These are phyloP conservation scores for Aphanomyces invadans DNA, from an alignment of 352 stramenopile species.

Conservation along the genomic window DNA sequence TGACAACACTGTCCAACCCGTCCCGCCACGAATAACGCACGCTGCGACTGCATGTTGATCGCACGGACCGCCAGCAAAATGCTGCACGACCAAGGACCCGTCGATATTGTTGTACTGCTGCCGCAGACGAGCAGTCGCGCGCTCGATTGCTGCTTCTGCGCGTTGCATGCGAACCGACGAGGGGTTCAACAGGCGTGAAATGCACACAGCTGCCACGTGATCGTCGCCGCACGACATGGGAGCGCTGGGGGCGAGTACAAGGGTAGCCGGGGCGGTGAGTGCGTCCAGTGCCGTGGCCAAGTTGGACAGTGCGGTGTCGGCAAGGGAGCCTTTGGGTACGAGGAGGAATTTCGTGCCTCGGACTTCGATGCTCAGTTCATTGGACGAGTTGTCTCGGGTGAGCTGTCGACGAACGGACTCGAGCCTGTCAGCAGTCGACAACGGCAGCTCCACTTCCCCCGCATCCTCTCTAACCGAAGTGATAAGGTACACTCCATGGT, in stretches of 20 bases:
- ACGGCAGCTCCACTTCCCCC: conserved; percentile 3
- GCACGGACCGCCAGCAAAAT: conserved; percentile 29
- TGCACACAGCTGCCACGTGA: conserved; percentile 31
- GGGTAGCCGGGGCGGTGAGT: conserved; percentile 13
- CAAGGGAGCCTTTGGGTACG: conserved; percentile 9
- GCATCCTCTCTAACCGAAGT: conserved; percentile 24
- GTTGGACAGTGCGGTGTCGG: neutral
- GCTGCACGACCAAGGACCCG: conserved; percentile 10
- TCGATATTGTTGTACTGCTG: neutral
- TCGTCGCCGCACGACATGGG: conserved; percentile 27
- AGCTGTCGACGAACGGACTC: conserved; percentile 9
- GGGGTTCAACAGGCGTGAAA: conserved; percentile 26
- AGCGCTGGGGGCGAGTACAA: conserved; percentile 6
- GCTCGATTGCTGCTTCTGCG: neutral
- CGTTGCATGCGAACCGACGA: neutral
- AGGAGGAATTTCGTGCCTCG: conserved; percentile 5
- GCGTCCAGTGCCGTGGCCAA: conserved; percentile 1
- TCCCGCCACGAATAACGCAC: conserved; percentile 28
- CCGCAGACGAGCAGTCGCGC: neutral
- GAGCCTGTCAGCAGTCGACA: conserved; percentile 2
- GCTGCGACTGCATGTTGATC: conserved; percentile 19
- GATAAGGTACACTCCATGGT: conserved; percentile 30
- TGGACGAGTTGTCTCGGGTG: neutral
- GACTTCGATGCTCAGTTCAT: conserved; percentile 10
- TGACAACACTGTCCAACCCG: conserved; percentile 21